Percentiles rank a stretch among this genome's conserved stretches.
phyloP scores from a whole-genome alignment of 1,139 yeast species.

The Kazachstania sp. region DNA sequence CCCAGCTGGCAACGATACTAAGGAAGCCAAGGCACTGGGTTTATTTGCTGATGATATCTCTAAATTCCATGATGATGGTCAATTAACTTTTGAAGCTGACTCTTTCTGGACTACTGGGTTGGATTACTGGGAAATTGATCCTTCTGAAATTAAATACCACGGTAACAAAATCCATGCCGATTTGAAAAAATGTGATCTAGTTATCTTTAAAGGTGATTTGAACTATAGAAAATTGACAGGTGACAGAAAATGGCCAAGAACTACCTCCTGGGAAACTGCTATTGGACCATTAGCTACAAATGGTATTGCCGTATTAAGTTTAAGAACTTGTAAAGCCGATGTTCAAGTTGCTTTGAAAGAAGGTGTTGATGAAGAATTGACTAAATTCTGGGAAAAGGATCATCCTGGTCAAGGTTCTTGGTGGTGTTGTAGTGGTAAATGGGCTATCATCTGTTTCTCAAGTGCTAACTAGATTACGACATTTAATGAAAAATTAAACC shows the following conservation, averaged over 20 bases:
- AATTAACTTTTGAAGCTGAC: slow-evolving; percentile 50
- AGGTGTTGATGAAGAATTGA: slow-evolving; percentile 65
- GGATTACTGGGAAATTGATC: slow-evolving; percentile 62
- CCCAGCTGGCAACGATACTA: slow-evolving; percentile 37
- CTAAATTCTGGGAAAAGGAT: slow-evolving; percentile 45
- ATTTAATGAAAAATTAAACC: too few species aligned
- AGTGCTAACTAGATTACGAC: slow-evolving; percentile 15
- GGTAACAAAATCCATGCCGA: slow-evolving; percentile 49
- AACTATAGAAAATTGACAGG: slow-evolving; percentile 91
- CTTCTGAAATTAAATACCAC: slow-evolving; percentile 45
- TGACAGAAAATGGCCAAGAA: slow-evolving; percentile 79
- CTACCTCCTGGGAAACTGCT: slow-evolving; percentile 65
- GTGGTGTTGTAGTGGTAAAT: slow-evolving; percentile 87
- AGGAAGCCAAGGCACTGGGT: slow-evolving; percentile 33
- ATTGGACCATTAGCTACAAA: slow-evolving; percentile 55
- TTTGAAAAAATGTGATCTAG: slow-evolving; percentile 51
- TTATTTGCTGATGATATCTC: slow-evolving; percentile 45
- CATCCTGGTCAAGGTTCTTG: slow-evolving; percentile 60
- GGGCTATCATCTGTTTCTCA: slow-evolving; percentile 75
- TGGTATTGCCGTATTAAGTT: slow-evolving; percentile 57
- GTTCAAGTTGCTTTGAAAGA: slow-evolving; percentile 78
- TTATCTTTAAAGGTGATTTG: slow-evolving; percentile 89
- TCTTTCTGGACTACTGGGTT: slow-evolving; percentile 79
- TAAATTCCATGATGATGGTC: slow-evolving; percentile 41
- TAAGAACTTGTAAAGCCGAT: slow-evolving; percentile 94